Evolutionary conservation across 768 basidiomycete genomes (phyloP).

Genomic region (Psilocybe subaeruginosa): DNA sequence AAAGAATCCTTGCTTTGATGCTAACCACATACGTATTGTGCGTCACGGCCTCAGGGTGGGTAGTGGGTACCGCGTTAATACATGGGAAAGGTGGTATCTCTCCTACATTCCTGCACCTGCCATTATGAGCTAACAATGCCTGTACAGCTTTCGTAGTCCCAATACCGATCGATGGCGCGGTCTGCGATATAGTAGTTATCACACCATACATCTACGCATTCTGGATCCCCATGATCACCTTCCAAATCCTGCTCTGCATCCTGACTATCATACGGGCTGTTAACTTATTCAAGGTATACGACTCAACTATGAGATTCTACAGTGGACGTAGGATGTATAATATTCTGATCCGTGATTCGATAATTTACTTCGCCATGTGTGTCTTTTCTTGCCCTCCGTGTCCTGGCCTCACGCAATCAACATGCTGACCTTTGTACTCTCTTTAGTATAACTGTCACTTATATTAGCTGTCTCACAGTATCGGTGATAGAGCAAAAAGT

Average conservation of each 20-base stretch:
- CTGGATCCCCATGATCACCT: conserved; percentile 1
- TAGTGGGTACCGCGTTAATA: background rate
- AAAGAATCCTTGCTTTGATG: no score
- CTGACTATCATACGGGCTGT: background rate
- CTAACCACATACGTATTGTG: background rate
- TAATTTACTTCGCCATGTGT: background rate
- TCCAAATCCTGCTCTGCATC: background rate
- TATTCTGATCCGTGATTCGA: conserved; percentile 2
- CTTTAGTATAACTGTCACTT: background rate
- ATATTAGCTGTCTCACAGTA: background rate
- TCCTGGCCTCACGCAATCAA: no score
- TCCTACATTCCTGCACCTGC: no score
- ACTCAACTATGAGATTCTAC: background rate
- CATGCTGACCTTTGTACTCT: background rate
- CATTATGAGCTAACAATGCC: background rate
- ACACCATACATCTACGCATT: background rate
- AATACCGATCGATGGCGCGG: background rate
- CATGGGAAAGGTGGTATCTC: background rate
- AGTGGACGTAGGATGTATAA: background rate
- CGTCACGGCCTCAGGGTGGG: background rate
- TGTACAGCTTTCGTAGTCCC: background rate
- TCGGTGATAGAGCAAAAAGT: background rate
- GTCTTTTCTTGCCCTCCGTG: background rate
- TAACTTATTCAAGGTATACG: background rate
- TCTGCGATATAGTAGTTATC: background rate